Evolutionary conservation across 345 rosid genomes (phyloP), one percentile per base, ranked within the genome.

Genomic region (Psidium guajava): DNA sequence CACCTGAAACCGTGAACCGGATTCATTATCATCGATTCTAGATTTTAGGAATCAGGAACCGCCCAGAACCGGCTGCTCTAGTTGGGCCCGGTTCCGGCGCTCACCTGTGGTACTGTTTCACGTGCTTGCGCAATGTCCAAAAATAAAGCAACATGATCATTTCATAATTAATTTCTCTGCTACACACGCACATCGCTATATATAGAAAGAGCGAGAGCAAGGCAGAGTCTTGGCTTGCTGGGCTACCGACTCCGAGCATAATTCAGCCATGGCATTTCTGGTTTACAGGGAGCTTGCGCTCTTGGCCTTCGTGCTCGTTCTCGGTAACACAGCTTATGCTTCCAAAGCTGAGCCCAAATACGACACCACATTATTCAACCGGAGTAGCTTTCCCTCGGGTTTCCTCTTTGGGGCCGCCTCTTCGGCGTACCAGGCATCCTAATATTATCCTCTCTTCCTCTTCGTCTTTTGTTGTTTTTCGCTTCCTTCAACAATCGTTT

Each of bases 321-420:
- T 54, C 0, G 21, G 73, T 24, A 27, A 28, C 49, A 13, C 42
- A 13, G 74, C 77, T 54, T 9, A 58, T 18, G 28, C 25, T 56
- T 36, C 40, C 22, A 11, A 84, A 64, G 44, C 56, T 44, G 6
- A 12, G 50, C 15, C 50, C 53, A 20, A 32, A 20, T 85, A 85
- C 24, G 50, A 81, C 77, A 56, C 21, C 0, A 50, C 61, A 1
- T 58, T 59, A 5, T 52, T 86, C 25, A 88, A 86, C 28, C 83
- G 90, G 54, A 83, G 86, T 53, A 89, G 89, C 44, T 89, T 89
- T 6, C 90, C 90, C 6, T 40, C 83, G 0, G 86, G 86, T 8
- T 89, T 88, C 59, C 13, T 86, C 40, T 89, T 89, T 8, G 91
- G 91, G 51, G 56, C 90, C 0, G 87, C 88, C 40, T 83, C 87